phyloP scores from a whole-genome alignment of 2,329 filamentous ascomycete genomes.

The Didymella pinodella region DNA sequence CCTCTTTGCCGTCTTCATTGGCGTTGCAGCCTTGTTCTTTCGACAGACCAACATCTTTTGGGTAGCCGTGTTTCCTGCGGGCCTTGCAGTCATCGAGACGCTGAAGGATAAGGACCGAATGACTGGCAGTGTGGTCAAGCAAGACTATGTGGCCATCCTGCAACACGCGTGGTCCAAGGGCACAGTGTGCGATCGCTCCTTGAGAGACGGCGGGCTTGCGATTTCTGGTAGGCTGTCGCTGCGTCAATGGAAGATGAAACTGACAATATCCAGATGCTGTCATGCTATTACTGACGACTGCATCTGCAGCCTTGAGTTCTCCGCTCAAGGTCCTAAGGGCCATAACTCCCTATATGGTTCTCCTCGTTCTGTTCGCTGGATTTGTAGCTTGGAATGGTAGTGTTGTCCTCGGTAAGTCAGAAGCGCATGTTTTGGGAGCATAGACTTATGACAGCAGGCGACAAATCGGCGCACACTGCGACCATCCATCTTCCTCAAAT shows the following conservation, averaged over 20 bases:
- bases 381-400: constrained; percentile 90
- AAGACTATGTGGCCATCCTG: constrained; percentile 15
- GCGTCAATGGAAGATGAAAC: background rate
- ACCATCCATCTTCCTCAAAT: constrained; percentile 90
- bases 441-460: constrained; percentile 62
- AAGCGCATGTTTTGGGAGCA: background rate
- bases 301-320: constrained; percentile 61
- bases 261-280: constrained; percentile 32
- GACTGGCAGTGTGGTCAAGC: background rate
- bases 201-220: constrained; percentile 34
- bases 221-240: background rate
- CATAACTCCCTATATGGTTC: constrained; percentile 62
- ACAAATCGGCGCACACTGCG: constrained; percentile 92
- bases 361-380: constrained; percentile 71
- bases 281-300: constrained; percentile 65
- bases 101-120: constrained; percentile 30
- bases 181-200: constrained; percentile 32
- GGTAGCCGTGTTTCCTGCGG: constrained; percentile 80
- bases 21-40: constrained; percentile 74
- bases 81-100: constrained; percentile 47
- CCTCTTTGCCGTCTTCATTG: constrained; percentile 58
- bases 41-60: constrained; percentile 98
- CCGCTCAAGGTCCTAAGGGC: constrained; percentile 51
- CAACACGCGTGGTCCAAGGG: constrained; percentile 36
- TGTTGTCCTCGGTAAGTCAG: constrained; percentile 82